These are phyloP conservation scores for Mikania micrantha DNA, from an alignment of 129 eudicot species.

Conservation along the genomic window DNA sequence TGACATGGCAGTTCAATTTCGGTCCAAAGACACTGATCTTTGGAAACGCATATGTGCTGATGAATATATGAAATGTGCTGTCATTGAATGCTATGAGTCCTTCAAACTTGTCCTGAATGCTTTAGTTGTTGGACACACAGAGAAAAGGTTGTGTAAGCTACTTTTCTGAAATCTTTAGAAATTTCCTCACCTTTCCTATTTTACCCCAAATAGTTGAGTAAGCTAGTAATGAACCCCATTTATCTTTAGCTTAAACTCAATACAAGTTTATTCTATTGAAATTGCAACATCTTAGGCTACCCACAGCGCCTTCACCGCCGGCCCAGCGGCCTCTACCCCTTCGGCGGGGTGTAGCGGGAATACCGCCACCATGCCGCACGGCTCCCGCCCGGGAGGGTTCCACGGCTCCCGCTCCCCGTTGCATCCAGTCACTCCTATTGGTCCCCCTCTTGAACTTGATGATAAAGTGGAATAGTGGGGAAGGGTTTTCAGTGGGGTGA, in stretches of 20 bases:
- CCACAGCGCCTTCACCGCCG: no score
- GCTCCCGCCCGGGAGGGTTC: no score
- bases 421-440: no score
- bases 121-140: conserved; percentile 76
- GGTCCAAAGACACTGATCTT: conserved; percentile 74
- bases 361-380: no score
- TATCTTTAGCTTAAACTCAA: conserved; percentile 3
- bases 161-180: conserved; percentile 7
- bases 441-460: no score
- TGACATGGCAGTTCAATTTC: conserved; percentile 95
- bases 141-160: conserved; percentile 64
- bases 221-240: neutral
- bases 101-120: conserved; percentile 81
- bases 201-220: conserved; percentile 3
- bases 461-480: no score
- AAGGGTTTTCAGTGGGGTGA: no score
- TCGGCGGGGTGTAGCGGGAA: no score
- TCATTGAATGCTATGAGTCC: conserved; percentile 95
- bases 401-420: no score
- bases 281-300: neutral
- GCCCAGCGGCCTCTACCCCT: no score
- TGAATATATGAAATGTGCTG: conserved; percentile 96
- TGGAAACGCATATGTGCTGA: conserved; percentile 98
- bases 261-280: neutral
- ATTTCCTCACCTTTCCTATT: conserved; percentile 16